A percentile compares a stretch with the other conserved stretches of the same genome.
Evolutionary conservation across 2,329 filamentous ascomycete genomes (phyloP).

Genomic region (Atkinsonella hypoxylon): DNA sequence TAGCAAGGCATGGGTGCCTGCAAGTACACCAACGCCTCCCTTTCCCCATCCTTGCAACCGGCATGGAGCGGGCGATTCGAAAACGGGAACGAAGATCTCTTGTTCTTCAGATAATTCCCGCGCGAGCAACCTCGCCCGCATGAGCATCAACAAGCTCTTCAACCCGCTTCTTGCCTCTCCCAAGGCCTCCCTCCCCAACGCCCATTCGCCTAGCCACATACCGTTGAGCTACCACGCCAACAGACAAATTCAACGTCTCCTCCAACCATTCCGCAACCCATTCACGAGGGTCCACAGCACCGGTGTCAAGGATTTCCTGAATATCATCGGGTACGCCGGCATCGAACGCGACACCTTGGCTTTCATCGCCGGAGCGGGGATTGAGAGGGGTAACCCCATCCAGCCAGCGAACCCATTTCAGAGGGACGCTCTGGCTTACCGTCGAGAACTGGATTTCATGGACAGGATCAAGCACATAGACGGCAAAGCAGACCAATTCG

Average conservation of each 20-base stretch:
- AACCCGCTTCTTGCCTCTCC: slow-evolving; percentile 48
- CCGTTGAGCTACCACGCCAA: slow-evolving; percentile 82
- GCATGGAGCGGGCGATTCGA: not conserved
- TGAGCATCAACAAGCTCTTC: slow-evolving; percentile 44
- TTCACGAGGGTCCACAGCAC: slow-evolving; percentile 79
- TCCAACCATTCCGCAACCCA: slow-evolving; percentile 98
- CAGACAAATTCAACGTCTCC: slow-evolving; percentile 63
- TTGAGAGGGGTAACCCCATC: slow-evolving; percentile 57
- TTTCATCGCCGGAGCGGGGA: slow-evolving; percentile 38
- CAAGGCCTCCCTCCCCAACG: slow-evolving; percentile 66
- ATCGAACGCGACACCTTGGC: slow-evolving; percentile 23
- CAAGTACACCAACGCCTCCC: slow-evolving; percentile 5
- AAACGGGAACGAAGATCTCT: not conserved
- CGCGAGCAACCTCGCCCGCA: slow-evolving; percentile 46
- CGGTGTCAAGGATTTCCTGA: slow-evolving; percentile 63
- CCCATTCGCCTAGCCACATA: slow-evolving; percentile 96
- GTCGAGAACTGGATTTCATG: slow-evolving; percentile 82
- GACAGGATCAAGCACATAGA: slow-evolving; percentile 77
- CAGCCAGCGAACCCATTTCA: slow-evolving; percentile 83
- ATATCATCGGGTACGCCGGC: slow-evolving; percentile 63
- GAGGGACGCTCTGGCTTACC: slow-evolving; percentile 71
- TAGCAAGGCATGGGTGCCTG: not conserved
- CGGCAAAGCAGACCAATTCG: slow-evolving; percentile 58
- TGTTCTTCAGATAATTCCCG: slow-evolving; percentile 37
- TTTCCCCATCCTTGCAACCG: not conserved